Percentiles rank a stretch among this genome's conserved stretches.
phyloP scores from a whole-genome alignment of 2,329 filamentous ascomycete species.

The Aspergillus amoenus region DNA sequence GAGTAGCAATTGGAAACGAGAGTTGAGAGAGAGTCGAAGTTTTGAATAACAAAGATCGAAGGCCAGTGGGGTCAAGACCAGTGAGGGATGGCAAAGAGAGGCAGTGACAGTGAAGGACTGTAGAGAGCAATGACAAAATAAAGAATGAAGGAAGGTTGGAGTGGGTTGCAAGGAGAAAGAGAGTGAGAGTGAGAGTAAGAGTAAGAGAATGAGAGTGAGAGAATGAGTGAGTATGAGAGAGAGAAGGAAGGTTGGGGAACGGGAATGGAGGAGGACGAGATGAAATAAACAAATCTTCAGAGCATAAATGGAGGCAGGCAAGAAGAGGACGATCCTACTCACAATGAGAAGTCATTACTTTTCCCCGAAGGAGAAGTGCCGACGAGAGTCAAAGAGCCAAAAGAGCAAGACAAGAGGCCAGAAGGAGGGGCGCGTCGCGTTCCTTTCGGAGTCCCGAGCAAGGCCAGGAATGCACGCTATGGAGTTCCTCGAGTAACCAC shows the following conservation, averaged over 20 bases:
- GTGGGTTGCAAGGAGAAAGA: slow-evolving; percentile 14
- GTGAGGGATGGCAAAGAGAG: slow-evolving; percentile 5
- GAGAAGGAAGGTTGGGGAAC: slow-evolving; percentile 27
- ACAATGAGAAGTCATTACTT: slow-evolving; percentile 39
- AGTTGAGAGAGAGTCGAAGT: neutral
- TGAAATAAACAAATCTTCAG: slow-evolving; percentile 42
- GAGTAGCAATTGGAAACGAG: neutral
- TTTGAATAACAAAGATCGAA: neutral
- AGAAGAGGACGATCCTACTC: slow-evolving; percentile 36
- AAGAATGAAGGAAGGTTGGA: slow-evolving; percentile 23
- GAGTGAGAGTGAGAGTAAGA: slow-evolving; percentile 13
- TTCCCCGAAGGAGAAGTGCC: slow-evolving; percentile 24
- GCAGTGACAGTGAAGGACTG: slow-evolving; percentile 8
- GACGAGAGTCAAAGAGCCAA: slow-evolving; percentile 9
- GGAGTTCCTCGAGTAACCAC: slow-evolving; percentile 35
- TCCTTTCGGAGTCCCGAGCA: slow-evolving; percentile 34
- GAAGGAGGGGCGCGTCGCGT: slow-evolving; percentile 37
- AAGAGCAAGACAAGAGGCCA: slow-evolving; percentile 5
- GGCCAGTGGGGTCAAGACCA: neutral
- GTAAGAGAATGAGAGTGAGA: slow-evolving; percentile 12
- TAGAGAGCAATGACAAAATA: slow-evolving; percentile 15
- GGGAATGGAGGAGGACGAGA: slow-evolving; percentile 34
- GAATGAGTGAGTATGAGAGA: slow-evolving; percentile 18
- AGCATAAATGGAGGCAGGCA: slow-evolving; percentile 28
- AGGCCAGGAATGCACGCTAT: slow-evolving; percentile 44